Percentiles rank a stretch among this genome's conserved stretches.
These are phyloP conservation scores for Musa beccarii DNA, from an alignment of 176 grass and related monocot genomes.

Conservation along the genomic window DNA sequence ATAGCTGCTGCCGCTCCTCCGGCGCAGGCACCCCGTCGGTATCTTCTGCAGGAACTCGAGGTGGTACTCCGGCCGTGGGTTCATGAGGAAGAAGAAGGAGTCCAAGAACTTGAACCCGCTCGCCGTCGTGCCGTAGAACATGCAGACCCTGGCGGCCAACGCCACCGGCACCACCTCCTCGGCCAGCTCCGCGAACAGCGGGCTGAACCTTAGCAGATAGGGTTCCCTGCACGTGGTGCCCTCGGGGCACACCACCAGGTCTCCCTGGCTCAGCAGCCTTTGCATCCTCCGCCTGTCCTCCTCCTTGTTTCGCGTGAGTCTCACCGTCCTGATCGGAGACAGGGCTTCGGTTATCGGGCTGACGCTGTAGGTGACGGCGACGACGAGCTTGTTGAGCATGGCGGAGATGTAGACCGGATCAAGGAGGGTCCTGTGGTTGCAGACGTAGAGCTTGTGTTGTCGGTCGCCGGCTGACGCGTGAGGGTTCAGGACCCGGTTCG, in stretches of 20 bases:
- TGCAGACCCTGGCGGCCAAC: constrained; percentile 31
- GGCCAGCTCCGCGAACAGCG: constrained; percentile 63
- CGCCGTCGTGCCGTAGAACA: constrained; percentile 86
- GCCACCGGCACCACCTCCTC: constrained; percentile 46
- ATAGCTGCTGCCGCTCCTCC: not conserved
- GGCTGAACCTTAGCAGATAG: constrained; percentile 72
- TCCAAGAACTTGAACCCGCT: constrained; percentile 59
- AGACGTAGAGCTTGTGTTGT: constrained; percentile 35
- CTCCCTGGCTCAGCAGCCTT: constrained; percentile 17
- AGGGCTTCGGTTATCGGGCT: constrained; percentile 60
- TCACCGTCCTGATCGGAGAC: constrained; percentile 53
- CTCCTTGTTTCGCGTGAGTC: constrained; percentile 49
- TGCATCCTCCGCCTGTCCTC: constrained; percentile 41
- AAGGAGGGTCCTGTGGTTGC: constrained; percentile 72
- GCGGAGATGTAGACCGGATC: constrained; percentile 49
- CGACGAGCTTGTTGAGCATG: constrained; percentile 20
- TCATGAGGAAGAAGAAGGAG: constrained; percentile 47
- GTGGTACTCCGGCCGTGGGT: constrained; percentile 48
- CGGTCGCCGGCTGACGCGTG: not conserved
- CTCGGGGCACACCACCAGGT: constrained; percentile 73
- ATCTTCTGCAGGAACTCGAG: constrained; percentile 37
- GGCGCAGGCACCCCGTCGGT: not conserved
- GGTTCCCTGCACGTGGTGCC: constrained; percentile 72
- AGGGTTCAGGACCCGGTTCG: not conserved
- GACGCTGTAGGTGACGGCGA: constrained; percentile 55